These are phyloP conservation scores for Citrus cavaleriei DNA, from an alignment of 345 rosid species.

Conservation along the genomic window DNA sequence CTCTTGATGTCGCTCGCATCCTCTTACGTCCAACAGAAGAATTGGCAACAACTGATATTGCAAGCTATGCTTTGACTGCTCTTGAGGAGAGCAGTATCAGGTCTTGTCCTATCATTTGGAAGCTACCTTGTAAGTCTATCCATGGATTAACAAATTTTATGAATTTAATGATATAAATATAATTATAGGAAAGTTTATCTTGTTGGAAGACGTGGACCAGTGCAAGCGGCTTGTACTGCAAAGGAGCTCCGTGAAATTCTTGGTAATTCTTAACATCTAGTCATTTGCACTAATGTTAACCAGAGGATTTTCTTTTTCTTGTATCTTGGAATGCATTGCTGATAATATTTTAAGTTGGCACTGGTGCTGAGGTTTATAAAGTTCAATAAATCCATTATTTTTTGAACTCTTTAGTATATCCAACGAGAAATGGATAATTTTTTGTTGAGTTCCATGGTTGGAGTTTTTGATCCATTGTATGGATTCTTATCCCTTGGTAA, in stretches of 20 bases:
- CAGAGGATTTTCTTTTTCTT: not conserved
- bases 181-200: constrained; percentile 75
- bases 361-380: not conserved
- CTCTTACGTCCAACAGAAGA: constrained; percentile 72
- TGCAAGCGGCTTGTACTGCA: constrained; percentile 94
- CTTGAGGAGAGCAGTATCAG: constrained; percentile 75
- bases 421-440: not conserved
- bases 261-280: constrained; percentile 34
- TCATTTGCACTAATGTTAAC: not conserved
- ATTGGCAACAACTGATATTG: constrained; percentile 82
- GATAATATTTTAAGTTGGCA: not conserved
- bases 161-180: constrained; percentile 1
- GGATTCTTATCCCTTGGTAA: not conserved
- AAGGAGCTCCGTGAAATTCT: constrained; percentile 95
- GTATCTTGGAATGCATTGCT: not conserved
- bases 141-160: not conserved
- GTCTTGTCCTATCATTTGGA: constrained; percentile 25
- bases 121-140: constrained; percentile 2
- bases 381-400: not conserved
- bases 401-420: not conserved
- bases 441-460: not conserved
- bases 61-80: constrained; percentile 69
- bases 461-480: not conserved
- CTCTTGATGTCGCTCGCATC: constrained; percentile 87
- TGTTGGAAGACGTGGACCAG: constrained; percentile 93